These are phyloP conservation scores for Thinopyrum elongatum DNA, from an alignment of 176 grass and related monocot genomes.

Conservation along the genomic window DNA sequence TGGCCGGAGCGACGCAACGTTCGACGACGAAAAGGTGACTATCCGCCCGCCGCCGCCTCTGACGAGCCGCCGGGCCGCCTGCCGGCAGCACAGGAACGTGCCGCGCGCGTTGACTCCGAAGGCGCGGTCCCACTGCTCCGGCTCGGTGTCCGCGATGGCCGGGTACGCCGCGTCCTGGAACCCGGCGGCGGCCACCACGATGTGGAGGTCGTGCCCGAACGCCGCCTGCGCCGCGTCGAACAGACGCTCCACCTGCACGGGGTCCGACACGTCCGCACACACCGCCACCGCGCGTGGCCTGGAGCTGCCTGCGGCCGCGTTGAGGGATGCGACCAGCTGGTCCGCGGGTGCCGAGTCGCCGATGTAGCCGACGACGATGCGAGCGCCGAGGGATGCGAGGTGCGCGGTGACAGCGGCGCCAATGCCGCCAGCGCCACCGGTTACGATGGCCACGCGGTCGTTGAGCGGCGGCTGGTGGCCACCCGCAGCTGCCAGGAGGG, in stretches of 20 bases:
- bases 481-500: neutral
- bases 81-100: conserved; percentile 52
- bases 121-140: conserved; percentile 34
- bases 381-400: conserved; percentile 45
- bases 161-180: conserved; percentile 39
- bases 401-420: conserved; percentile 30
- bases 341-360: conserved; percentile 28
- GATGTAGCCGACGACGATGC: conserved; percentile 28
- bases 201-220: conserved; percentile 38
- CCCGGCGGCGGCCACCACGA: conserved; percentile 44
- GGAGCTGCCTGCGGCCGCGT: neutral
- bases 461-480: conserved; percentile 25
- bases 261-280: conserved; percentile 47
- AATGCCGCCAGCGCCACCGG: conserved; percentile 55
- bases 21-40: conserved; percentile 52
- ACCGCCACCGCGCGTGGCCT: conserved; percentile 31
- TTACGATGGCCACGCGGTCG: conserved; percentile 41
- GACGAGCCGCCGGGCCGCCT: conserved; percentile 35
- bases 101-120: conserved; percentile 49
- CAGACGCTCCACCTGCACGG: conserved; percentile 20
- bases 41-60: conserved; percentile 36
- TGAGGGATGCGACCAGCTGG: conserved; percentile 19
- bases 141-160: conserved; percentile 32
- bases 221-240: conserved; percentile 43
- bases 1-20: conserved; percentile 35